Evolutionary conservation across 73 alveolate genomes (phyloP).

Genomic region (Stentor roeselii): DNA sequence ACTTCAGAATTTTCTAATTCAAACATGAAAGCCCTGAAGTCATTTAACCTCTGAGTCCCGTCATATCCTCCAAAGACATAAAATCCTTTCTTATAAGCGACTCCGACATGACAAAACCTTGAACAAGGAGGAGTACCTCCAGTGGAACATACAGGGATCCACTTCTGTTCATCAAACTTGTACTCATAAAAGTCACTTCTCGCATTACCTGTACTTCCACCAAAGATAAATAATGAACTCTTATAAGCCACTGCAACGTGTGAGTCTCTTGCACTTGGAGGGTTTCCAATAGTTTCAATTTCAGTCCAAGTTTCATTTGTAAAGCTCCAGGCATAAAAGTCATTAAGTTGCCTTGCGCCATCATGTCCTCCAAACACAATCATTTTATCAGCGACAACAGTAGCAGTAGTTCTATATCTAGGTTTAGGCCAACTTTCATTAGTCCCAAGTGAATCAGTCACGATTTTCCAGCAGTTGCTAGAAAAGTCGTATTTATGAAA

Average conservation of each 20-base stretch:
- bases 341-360: conserved; percentile 64
- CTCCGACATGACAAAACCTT: conserved; percentile 68
- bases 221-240: conserved; percentile 58
- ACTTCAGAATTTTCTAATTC: conserved; percentile 47
- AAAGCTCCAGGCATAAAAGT: conserved; percentile 63
- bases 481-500: conserved; percentile 50
- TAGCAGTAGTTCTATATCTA: conserved; percentile 63
- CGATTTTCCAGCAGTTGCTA: conserved; percentile 42
- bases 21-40: conserved; percentile 61
- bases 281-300: conserved; percentile 41
- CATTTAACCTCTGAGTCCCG: conserved; percentile 76
- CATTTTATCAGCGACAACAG: conserved; percentile 63
- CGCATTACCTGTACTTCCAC: conserved; percentile 76
- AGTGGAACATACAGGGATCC: conserved; percentile 63
- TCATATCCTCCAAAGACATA: conserved; percentile 89
- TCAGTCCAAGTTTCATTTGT: conserved; percentile 57
- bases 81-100: conserved; percentile 57
- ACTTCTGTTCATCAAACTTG: conserved; percentile 61
- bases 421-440: conserved; percentile 65
- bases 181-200: conserved; percentile 62
- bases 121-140: conserved; percentile 62
- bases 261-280: conserved; percentile 75
- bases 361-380: conserved; percentile 81
- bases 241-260: conserved; percentile 55
- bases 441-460: conserved; percentile 39